Evolutionary conservation across 805 yeast species (phyloP), one percentile per base, ranked within the genome.

Genomic region (Starmerella vaccinii): DNA sequence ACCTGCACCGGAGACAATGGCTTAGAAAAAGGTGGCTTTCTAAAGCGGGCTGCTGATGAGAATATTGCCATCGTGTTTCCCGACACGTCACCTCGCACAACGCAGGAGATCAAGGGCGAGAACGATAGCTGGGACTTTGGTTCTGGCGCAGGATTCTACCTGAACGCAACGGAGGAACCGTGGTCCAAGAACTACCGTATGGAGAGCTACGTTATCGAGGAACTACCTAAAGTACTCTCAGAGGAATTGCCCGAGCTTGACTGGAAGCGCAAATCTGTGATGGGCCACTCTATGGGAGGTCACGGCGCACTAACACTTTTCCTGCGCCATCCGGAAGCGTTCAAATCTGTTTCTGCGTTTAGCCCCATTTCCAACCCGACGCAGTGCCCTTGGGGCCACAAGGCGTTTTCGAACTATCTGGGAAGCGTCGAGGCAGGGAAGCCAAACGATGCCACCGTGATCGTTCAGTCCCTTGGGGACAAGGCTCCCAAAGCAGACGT

Each of bases 251-350:
- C 69, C 2, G 65, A 68, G 37, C 69, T 90, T 53, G 87, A 90
- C 66, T 33, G 59, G 23, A 64, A 68, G 35, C 81, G 76, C 37
- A 74, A 80, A 47, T 76, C 90, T 19, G 78, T 90, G 57, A 80
- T 92, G n/a, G 98, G 98, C 40, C 97, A 92, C 66, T 92, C 98
- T 1, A 92, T 92, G 97, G 98, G 98, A 46, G 98, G 98, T 0
- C 86, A 77, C 64, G 98, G 97, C 51, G 95, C 98, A 0, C 68
- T 90, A 53, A 70, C 82, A 53, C 71, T 80, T n/a, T 79, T 68
- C 58, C 68, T 90, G 53, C 76, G 74, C 55, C 78, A 83, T 64
- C 85, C 89, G 0, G 82, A 80, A 1, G 72, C 71, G 60, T 90
- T 83, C 71, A 77, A 77, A 63, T 80, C 92, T 1, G 89, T 84